Base-by-base conservation (phyloP, 75 land plant genomes). In the Picea sitchensis region DNA sequence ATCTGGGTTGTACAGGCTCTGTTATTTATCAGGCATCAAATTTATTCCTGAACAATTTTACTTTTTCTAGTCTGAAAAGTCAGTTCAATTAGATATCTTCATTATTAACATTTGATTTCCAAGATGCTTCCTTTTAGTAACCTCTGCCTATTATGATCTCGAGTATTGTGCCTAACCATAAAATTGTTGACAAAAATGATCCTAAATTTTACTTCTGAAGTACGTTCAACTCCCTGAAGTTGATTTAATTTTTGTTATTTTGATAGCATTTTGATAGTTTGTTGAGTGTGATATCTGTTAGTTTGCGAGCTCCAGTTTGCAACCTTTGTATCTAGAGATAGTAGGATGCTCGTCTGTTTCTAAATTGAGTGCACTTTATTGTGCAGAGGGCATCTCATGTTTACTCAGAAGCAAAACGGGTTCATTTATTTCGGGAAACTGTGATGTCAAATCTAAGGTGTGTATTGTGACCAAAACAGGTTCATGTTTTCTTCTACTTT, bases 361-460 rank as follows among this genome's bases (percentile, higher is more conserved):
- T 67, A 67, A 67, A 15, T 36, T 36, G 36, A 34, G 18, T 67
- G 18, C 7, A 36, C 44, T 44, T 2, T 71, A 36, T 69, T 26
- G 30, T 83, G 18, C 83, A 97, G 99, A 86, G 99, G 78, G 99
- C 99, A 1, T 86, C 89, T 58, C 99, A 97, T 82, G 99, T 97
- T 18, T 97, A 97, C 75, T 82, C 94, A 67, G 99, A 97, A 82
- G 98, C 99, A 61, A 91, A 80, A 76, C 91, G 99, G 58, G 99
- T 97, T 26, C 80, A 91, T 84, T 87, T 86, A 61, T 97, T 97
- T 80, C 90, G 85, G 78, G 96, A 90, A 56, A 81, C 90, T 38
- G 96, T 93, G 7, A 76, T 65, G 64, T 87, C 98, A 61, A 72
- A 79, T 14, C 68, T 82, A 75, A 90, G 96, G 96, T 88, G 58